Evolutionary conservation across 495 filamentous ascomycete species (phyloP).

Genomic region (Astrothelium macrocarpum): DNA sequence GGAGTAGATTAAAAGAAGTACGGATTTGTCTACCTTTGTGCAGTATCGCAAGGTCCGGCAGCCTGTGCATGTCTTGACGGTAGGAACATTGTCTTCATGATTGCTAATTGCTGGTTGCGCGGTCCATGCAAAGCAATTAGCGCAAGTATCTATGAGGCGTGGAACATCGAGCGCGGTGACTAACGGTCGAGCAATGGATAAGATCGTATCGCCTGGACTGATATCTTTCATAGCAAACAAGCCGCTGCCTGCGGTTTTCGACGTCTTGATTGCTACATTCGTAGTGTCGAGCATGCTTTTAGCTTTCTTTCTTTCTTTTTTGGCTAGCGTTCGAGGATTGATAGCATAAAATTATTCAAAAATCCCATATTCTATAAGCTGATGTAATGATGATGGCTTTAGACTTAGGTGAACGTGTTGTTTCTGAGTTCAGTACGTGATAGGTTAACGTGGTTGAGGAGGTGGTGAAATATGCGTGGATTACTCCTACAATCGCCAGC

Average conservation of each 20-base stretch:
- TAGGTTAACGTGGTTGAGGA: too few relatives aligned
- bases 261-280: constrained; percentile 4
- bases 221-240: constrained; percentile 28
- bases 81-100: constrained; percentile 18
- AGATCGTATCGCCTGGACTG: constrained; percentile 21
- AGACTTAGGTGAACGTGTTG: too few relatives aligned
- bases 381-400: too few relatives aligned
- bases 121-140: constrained; percentile 32
- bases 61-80: constrained; percentile 47
- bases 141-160: constrained; percentile 30
- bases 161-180: constrained; percentile 24
- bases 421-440: too few relatives aligned
- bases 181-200: constrained; percentile 24
- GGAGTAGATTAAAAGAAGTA: too few relatives aligned
- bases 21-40: constrained; percentile 43
- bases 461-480: too few relatives aligned
- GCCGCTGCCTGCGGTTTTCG: constrained; percentile 22
- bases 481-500: too few relatives aligned
- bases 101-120: constrained; percentile 20
- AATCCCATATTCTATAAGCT: too few relatives aligned
- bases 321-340: too few relatives aligned
- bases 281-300: background rate
- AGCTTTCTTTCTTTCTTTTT: too few relatives aligned
- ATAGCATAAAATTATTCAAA: too few relatives aligned
- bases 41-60: constrained; percentile 59